Evolutionary conservation across 169 alveolate species (phyloP), one percentile per base, ranked within the genome.

Genomic region (Plasmodium cynomolgi): DNA sequence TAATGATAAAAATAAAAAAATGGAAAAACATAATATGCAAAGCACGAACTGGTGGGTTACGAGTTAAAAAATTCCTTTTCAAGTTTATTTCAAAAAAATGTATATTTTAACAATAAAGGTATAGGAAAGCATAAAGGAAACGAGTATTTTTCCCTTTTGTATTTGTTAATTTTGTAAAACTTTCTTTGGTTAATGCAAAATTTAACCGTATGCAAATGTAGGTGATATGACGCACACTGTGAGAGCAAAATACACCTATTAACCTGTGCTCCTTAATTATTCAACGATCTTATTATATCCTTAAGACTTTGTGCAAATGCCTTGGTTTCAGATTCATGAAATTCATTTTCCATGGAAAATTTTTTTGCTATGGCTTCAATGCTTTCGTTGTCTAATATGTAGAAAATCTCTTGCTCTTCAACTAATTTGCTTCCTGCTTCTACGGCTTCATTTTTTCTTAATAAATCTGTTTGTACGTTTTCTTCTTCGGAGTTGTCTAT

Each of bases 241-340:
- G 20, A 39, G 29, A 15, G 56, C 56, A 37, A 80, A n/a, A 31
- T 80, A 31, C 71, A 80, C 71, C 84, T 80, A 80, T 79, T 79
- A 80, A 29, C 9, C n/a, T 80, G 37, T 7, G 41, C 68, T 54
- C 9, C 56, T 84, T 71, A 84, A 71, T 72, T 84, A 84, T 44
- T 84, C 77, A 84, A 31, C 37, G 92, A 84, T 71, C 54, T 71
- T 23, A 84, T 72, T 23, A 84, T 84, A 72, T 56, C 83, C 77
- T 71, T 84, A 72, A 84, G 92, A 72, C 83, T 72, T 84, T 84
- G 92, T 81, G 74, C 58, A 84, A 84, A 84, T 73, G 72, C 47
- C 31, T 31, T 75, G 11, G 33, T 23, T 71, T 84, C 26, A 41
- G 74, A 84, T 73, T 84, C 77, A 84, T 84, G 62, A 44, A 84